Percentiles rank a stretch among this genome's conserved stretches.
Evolutionary conservation across 495 filamentous ascomycete genomes (phyloP).

Genomic region (Endocarpon pusillum): DNA sequence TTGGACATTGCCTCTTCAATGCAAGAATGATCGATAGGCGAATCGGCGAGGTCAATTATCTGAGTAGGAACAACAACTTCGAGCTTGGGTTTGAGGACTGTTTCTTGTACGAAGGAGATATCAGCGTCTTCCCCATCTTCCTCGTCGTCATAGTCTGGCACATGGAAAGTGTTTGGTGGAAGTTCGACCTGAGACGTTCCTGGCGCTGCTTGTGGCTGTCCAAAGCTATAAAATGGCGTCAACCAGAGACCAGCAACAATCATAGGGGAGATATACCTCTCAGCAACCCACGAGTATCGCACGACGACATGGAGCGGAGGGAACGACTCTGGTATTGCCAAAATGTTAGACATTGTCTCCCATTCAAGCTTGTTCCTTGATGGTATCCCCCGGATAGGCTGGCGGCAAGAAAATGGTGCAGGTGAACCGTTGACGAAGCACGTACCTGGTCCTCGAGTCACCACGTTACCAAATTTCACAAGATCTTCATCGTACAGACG

Average conservation of each 20-base stretch:
- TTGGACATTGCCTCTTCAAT: background rate
- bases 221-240: background rate
- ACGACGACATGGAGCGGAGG: slow-evolving; percentile 17
- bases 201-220: slow-evolving; percentile 7
- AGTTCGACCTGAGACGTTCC: slow-evolving; percentile 2
- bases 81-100: slow-evolving; percentile 1
- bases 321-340: slow-evolving; percentile 20
- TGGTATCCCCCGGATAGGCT: too few species aligned
- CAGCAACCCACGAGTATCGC: slow-evolving; percentile 5
- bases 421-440: too few species aligned
- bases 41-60: slow-evolving; percentile 2
- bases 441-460: slow-evolving; percentile 32
- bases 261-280: slow-evolving; percentile 6
- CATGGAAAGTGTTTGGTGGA: slow-evolving; percentile 4
- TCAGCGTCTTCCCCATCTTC: too few species aligned
- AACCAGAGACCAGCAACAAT: slow-evolving; percentile 1
- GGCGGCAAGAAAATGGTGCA: too few species aligned
- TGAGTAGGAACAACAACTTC: slow-evolving; percentile 6
- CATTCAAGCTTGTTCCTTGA: too few species aligned
- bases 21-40: too few species aligned
- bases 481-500: slow-evolving; percentile 26
- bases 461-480: slow-evolving; percentile 36
- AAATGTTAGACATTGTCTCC: slow-evolving; percentile 1
- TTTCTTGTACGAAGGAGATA: slow-evolving; percentile 4
- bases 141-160: slow-evolving; percentile 8